Evolutionary conservation across 371 early-diverging fungal genomes (phyloP), one percentile per base, ranked within the genome.

Genomic region (Rhizomucor miehei): DNA sequence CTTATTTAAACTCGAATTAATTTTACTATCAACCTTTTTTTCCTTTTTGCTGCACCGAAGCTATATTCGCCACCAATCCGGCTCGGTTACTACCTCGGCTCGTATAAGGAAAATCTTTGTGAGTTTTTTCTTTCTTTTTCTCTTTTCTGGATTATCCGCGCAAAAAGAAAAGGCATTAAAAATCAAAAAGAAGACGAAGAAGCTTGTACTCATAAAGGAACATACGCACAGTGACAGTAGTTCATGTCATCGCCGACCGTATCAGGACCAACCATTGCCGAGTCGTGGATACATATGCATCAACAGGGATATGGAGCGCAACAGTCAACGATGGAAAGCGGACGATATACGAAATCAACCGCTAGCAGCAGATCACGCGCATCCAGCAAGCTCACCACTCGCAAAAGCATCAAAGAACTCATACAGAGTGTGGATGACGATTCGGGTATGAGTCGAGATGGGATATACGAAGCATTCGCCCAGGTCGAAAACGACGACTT

Each of bases 181-280:
- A 29, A 29, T 29, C 29, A 29, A 29, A 29, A 29, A 3, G 5
- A 29, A n/a, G n/a, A n/a, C n/a, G 29, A 29, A 29, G 3, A 29
- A 29, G 29, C 3, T 29, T 29, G 29, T 29, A 8, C 29, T 29
- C 29, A 29, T 29, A 3, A 8, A 29, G 29, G 29, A 8, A 29
- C 3, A 29, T 29, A n/a, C 8, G 29, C 8, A 29, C 8, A 29
- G 8, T 29, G 25, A 20, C 39, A n/a, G 24, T 55, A 23, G 41
- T 59, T 63, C 60, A 74, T 74, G 75, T 70, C 75, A 50, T 74
- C 71, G 52, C 66, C 75, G 57, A 71, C 75, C 48, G 54, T 74
- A 51, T 59, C 67, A 39, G 67, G 67, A 49, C 62, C 66, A 44
- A 65, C 67, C 51, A 66, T 59, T 44, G 56, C 66, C 47, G 68